Evolutionary conservation across 441 rosid genomes (phyloP), one percentile per base, ranked within the genome.

Genomic region (Erodium moschatum): DNA sequence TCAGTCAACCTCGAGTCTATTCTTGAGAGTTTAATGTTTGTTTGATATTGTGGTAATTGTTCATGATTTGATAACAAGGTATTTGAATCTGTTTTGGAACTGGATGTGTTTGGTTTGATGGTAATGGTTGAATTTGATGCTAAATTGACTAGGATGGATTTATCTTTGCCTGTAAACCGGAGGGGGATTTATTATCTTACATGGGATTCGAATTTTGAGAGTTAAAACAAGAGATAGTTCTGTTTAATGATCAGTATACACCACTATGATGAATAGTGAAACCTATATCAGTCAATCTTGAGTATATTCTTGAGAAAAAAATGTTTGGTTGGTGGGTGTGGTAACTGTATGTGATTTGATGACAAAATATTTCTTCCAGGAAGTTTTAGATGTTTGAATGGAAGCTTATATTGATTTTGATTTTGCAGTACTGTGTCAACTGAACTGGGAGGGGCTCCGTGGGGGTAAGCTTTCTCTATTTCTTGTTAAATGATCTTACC

Each of bases 391-490:
- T 64, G 63, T 42, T 70, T 15, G 74, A 54, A 33, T 0, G 64
- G 40, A 66, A 63, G 71, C 68, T 35, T 67, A 67, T 70, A 8
- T 16, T 9, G 21, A 13, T 69, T 74, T 69, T 40, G 35, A 44
- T 86, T n/a, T 50, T 74, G 84, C 90, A 92, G 95, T 68, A 90
- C 98, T 16, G 66, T 92, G 65, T 87, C 97, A 29, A 60, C 70
- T 35, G 96, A 90, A 12, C 72, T 89, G 76, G 82, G 84, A n/a
- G 96, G 98, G 64, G 87, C 97, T 12, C 98, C 98, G 0, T 92
- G 87, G 46, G 98, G 96, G 96, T 92, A 81, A 77, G 72, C 27
- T 64, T 68, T 60, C 29, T 35, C 33, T 13, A 42, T n/a, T 42
- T 3, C 33, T 19, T 0, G 5, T 1, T 61, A 44, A 52, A 65